Evolutionary conservation across 1,284 basidiomycete genomes (phyloP).

Genomic region (Fomitopsis schrenkii): DNA sequence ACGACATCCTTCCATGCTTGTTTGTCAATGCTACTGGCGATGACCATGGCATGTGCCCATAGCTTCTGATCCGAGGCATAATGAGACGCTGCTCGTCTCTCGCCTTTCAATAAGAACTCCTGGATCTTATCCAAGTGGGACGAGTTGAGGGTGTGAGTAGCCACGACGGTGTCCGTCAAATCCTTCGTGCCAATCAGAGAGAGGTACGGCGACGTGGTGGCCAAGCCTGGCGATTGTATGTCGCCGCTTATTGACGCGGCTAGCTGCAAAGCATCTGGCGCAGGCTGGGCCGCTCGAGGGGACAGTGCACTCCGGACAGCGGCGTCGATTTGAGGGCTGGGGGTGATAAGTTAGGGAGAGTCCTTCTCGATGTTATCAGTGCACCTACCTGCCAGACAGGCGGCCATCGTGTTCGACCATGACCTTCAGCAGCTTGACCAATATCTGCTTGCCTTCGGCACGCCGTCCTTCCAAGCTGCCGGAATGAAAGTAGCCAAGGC

Average conservation of each 20-base stretch:
- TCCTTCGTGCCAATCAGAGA: constrained; percentile 17
- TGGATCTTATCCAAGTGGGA: constrained; percentile 78
- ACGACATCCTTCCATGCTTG: constrained; percentile 93
- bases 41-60: constrained; percentile 96
- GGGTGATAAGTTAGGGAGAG: not conserved
- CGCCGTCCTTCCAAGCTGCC: constrained; percentile 50
- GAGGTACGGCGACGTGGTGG: constrained; percentile 19
- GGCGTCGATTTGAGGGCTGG: constrained; percentile 66
- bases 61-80: constrained; percentile 86
- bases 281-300: constrained; percentile 41
- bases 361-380: not conserved
- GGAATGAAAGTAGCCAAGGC: constrained; percentile 66
- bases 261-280: constrained; percentile 15
- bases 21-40: constrained; percentile 90
- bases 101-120: constrained; percentile 74
- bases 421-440: constrained; percentile 74
- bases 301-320: constrained; percentile 63
- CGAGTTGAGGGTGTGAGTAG: constrained; percentile 38
- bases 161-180: constrained; percentile 17
- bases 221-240: constrained; percentile 18
- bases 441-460: constrained; percentile 71
- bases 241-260: constrained; percentile 13
- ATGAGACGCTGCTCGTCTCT: constrained; percentile 83
- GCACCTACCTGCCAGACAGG: constrained; percentile 71
- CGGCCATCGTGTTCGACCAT: constrained; percentile 87